Conservation (phyloP, 352 stramenopile species). For the Phytophthora lateralis region DNA sequence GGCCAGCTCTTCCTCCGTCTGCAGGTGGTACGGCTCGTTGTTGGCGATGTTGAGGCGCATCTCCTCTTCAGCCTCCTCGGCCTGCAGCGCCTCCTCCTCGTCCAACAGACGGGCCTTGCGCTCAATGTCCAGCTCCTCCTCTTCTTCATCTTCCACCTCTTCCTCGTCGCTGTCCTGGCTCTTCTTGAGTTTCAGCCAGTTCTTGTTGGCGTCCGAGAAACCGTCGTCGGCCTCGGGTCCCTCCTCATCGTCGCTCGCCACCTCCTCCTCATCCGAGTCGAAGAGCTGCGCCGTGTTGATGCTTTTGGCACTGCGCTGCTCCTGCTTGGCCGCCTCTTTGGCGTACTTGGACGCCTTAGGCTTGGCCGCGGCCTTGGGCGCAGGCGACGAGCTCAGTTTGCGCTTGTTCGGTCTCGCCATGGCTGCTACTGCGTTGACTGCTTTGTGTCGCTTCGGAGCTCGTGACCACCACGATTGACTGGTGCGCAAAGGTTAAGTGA, state of each 20-base stretch:
- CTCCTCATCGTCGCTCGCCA: slow-evolving; percentile 56
- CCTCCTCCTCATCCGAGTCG: slow-evolving; percentile 66
- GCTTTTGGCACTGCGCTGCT: slow-evolving; percentile 38
- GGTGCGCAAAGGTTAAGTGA: slow-evolving; percentile 37
- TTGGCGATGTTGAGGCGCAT: slow-evolving; percentile 89
- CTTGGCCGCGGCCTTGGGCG: slow-evolving; percentile 19
- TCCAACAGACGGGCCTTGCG: slow-evolving; percentile 85
- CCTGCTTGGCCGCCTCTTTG: slow-evolving; percentile 80
- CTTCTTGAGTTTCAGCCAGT: slow-evolving; percentile 85
- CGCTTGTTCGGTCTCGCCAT: slow-evolving; percentile 67
- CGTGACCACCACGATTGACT: slow-evolving; percentile 45
- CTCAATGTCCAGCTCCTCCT: slow-evolving; percentile 86
- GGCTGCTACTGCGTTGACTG: slow-evolving; percentile 11
- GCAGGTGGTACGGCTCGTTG: slow-evolving; percentile 84
- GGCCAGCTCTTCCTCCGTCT: slow-evolving; percentile 78
- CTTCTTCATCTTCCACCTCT: slow-evolving; percentile 53
- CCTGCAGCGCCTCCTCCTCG: slow-evolving; percentile 73
- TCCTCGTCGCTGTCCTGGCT: slow-evolving; percentile 46
- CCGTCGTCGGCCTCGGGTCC: slow-evolving; percentile 62
- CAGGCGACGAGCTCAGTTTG: slow-evolving; percentile 44
- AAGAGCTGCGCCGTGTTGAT: slow-evolving; percentile 69
- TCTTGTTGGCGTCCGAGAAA: slow-evolving; percentile 89
- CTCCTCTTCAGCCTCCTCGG: slow-evolving; percentile 79
- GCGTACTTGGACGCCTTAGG: slow-evolving; percentile 71
- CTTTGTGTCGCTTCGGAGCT: slow-evolving; percentile 44